phyloP scores from a whole-genome alignment of 1,284 basidiomycete species.

The Chiua sp. region DNA sequence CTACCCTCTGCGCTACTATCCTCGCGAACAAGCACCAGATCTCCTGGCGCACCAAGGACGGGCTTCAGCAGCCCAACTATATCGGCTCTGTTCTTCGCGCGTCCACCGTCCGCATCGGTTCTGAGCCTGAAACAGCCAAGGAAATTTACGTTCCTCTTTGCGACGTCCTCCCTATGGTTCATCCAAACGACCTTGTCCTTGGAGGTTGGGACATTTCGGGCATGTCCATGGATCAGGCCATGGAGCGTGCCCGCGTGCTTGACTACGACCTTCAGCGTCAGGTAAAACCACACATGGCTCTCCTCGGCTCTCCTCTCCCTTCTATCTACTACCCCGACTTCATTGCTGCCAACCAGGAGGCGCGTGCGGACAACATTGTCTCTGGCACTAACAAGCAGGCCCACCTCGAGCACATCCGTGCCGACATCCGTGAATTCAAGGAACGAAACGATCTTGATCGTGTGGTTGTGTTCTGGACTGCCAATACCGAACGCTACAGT shows the following conservation, averaged over 20 bases:
- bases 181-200: constrained; percentile 97
- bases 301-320: constrained; percentile 85
- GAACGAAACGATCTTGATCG: constrained; percentile 82
- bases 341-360: constrained; percentile 98
- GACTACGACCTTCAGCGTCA: constrained; percentile 98
- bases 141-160: constrained; percentile 94
- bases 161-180: constrained; percentile 97
- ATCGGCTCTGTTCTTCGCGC: constrained; percentile 94
- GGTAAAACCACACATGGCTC: constrained; percentile 85
- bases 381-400: constrained; percentile 87
- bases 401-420: constrained; percentile 92
- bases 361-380: constrained; percentile 93
- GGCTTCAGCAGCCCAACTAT: constrained; percentile 96
- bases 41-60: constrained; percentile 94
- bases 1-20: constrained; percentile 93
- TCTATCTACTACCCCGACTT: constrained; percentile 97
- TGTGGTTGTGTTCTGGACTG: constrained; percentile 95
- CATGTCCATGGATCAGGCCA: constrained; percentile 86
- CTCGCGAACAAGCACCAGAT: constrained; percentile 97
- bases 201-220: constrained; percentile 99
- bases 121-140: constrained; percentile 83
- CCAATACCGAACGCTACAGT: constrained; percentile 98
- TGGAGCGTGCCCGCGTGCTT: constrained; percentile 93
- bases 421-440: constrained; percentile 96
- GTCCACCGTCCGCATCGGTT: constrained; percentile 92